Base-by-base conservation (phyloP, 2,329 filamentous ascomycete species). In the Beauveria scarabaeidicola region DNA sequence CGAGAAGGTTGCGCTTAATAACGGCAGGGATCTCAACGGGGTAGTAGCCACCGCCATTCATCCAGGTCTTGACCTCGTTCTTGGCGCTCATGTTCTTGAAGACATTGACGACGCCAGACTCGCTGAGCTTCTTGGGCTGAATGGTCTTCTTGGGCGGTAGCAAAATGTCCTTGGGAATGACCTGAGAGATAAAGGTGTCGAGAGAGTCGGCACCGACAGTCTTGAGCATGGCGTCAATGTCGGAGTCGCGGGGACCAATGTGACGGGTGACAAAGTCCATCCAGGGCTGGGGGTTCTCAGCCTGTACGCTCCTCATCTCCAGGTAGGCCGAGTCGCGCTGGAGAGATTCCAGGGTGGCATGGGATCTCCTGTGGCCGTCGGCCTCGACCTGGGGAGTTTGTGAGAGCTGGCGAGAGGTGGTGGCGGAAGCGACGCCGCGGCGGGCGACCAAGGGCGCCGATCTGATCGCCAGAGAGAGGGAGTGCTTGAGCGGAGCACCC, bases 31-130 rank as follows among this genome's bases (percentile, higher is more conserved):
- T 88, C 65, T 88, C 82, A n/a, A 91, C 93, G 40, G 85, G 87
- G 65, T 93, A 91, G 79, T 97, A 97, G 61, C 93, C 93, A 61
- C 83, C 85, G 5, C 93, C 93, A 65, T 96, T 92, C 69, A 93
- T 89, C 69, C 84, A 92, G 66, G 84, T 77, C 60, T 76, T 76
- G 27, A 66, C 62, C 41, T 70, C 66, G 63, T 77, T 80, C 57
- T 67, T 67, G 50, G 68, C 69, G 32, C 72, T 68, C 29, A 72
- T 69, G 3, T 66, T 63, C 9, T 69, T 66, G 38, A 63, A 63
- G 3, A 70, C 73, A 10, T 73, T 72, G 4, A 58, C 61, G 9
- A 69, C 50, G 40, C 64, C 63, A 32, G 63, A 60, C 61, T 71
- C 69, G 61, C 62, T 66, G 57, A 90, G 83, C 52, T 92, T 74